phyloP scores from a whole-genome alignment of 345 rosid genomes.

The Psidium friedrichsthalianum region DNA sequence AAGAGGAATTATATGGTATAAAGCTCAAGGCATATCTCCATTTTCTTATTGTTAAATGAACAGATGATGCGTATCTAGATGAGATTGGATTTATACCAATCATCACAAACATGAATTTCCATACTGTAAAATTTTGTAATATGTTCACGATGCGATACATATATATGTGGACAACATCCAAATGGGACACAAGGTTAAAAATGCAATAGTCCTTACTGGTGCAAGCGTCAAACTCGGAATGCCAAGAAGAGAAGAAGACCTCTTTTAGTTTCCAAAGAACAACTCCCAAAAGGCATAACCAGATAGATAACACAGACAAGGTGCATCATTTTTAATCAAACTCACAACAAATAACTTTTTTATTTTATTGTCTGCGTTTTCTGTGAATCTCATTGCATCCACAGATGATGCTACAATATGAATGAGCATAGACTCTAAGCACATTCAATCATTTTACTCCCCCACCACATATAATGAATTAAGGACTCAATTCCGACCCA shows the following conservation, averaged over 20 bases:
- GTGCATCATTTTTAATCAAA: neutral
- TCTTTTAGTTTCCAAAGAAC: neutral
- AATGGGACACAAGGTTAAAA: neutral
- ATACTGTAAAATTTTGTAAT: neutral
- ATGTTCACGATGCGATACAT: neutral
- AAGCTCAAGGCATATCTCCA: neutral
- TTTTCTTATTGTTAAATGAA: neutral
- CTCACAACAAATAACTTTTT: neutral
- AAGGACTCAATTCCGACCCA: no score
- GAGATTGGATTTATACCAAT: neutral
- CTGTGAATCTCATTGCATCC: neutral
- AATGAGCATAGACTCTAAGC: neutral
- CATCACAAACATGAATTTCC: neutral
- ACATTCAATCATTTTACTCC: neutral
- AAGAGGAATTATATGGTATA: neutral
- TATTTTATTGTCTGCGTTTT: neutral
- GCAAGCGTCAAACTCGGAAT: neutral
- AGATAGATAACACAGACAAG: neutral
- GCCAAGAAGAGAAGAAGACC: neutral
- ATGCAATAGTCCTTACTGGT: neutral
- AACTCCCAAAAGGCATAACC: neutral
- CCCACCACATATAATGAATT: neutral
- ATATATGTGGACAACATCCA: neutral
- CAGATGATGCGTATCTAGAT: neutral
- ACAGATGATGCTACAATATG: neutral